These are phyloP conservation scores for Elaeis guineensis DNA, from an alignment of 176 grass and related monocot genomes.

Conservation along the genomic window DNA sequence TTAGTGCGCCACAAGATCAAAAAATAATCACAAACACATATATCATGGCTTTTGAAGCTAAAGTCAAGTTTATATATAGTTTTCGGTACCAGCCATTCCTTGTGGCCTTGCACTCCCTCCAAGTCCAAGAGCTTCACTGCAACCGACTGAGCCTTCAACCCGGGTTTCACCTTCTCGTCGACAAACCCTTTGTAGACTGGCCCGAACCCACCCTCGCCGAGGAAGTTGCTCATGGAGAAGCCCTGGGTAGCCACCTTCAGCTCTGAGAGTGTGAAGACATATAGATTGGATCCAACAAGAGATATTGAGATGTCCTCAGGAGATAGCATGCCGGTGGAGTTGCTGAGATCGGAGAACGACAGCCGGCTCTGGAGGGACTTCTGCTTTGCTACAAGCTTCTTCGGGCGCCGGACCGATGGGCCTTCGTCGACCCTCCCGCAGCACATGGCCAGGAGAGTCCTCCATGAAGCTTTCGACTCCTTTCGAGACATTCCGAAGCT, in stretches of 20 bases:
- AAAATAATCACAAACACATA: not conserved
- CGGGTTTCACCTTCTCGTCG: slow-evolving; percentile 66
- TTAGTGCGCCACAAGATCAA: not conserved
- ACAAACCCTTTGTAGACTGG: slow-evolving; percentile 86
- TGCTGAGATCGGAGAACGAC: slow-evolving; percentile 71
- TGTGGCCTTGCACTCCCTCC: slow-evolving; percentile 71
- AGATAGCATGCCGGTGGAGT: slow-evolving; percentile 50
- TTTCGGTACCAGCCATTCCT: slow-evolving; percentile 65
- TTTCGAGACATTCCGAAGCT: slow-evolving; percentile 11
- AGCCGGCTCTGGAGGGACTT: slow-evolving; percentile 25
- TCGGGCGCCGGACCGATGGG: slow-evolving; percentile 15
- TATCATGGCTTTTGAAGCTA: too few species aligned
- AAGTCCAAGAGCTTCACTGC: slow-evolving; percentile 86
- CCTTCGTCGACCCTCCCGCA: slow-evolving; percentile 17
- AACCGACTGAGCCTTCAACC: slow-evolving; percentile 49
- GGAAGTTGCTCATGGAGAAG: slow-evolving; percentile 81
- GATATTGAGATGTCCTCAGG: slow-evolving; percentile 88
- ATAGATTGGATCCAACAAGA: slow-evolving; percentile 64
- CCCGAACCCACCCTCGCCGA: slow-evolving; percentile 76
- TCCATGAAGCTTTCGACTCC: slow-evolving; percentile 27
- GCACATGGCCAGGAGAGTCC: slow-evolving; percentile 51
- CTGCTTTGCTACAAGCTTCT: slow-evolving; percentile 11
- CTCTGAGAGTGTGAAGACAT: slow-evolving; percentile 59
- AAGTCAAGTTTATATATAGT: too few species aligned
- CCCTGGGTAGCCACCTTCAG: slow-evolving; percentile 49